phyloP scores from a whole-genome alignment of 108 stramenopile species.

The Stephanodiscus minutulus region DNA sequence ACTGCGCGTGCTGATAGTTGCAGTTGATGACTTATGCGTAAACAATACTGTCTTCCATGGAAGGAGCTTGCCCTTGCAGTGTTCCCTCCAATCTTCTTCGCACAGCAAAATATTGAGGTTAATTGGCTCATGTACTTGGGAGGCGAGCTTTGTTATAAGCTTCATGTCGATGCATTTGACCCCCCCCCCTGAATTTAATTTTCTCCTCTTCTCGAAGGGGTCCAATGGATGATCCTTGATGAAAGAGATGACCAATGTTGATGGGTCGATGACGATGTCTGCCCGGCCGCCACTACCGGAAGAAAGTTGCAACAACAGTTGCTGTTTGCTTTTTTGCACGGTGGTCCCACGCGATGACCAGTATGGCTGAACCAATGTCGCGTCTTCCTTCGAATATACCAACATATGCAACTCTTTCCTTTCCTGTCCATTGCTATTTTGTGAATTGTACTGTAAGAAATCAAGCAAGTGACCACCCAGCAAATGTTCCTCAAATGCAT shows the following conservation, averaged over 20 bases:
- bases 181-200: neutral
- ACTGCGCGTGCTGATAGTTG: no score
- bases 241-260: conserved; percentile 2
- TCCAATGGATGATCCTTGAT: neutral
- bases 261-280: neutral
- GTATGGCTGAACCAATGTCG: neutral
- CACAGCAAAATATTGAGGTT: conserved; percentile 7
- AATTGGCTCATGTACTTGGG: neutral
- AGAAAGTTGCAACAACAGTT: neutral
- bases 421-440: neutral
- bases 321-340: neutral
- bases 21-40: no score
- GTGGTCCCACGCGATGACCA: conserved; percentile 1
- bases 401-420: neutral
- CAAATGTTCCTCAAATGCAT: neutral
- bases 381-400: neutral
- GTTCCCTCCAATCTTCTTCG: conserved; percentile 1
- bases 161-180: neutral
- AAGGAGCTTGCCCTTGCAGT: neutral
- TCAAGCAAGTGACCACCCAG: neutral
- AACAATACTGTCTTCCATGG: no score
- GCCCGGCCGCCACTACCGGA: neutral
- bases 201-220: neutral
- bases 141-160: conserved; percentile 3
- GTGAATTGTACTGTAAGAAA: conserved; percentile 1